A percentile compares a stretch with the other conserved stretches of the same genome.
phyloP scores from a whole-genome alignment of 2,329 filamentous ascomycete species.

The Fusarium domesticum region DNA sequence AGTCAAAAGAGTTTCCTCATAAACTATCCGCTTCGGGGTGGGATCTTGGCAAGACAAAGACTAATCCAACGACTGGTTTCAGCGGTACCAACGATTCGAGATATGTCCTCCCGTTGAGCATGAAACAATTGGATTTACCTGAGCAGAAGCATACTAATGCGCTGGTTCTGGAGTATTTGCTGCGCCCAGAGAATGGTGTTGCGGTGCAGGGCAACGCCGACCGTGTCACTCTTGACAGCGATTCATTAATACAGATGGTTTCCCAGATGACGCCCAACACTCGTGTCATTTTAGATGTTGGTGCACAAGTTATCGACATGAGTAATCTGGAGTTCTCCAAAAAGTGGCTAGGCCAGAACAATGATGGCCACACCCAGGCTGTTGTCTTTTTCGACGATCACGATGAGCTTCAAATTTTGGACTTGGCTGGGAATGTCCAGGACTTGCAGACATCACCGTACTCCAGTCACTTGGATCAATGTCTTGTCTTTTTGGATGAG shows the following conservation, averaged over 20 bases:
- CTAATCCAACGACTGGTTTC: slow-evolving; percentile 59
- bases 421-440: slow-evolving; percentile 45
- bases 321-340: slow-evolving; percentile 53
- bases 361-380: slow-evolving; percentile 12
- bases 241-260: slow-evolving; percentile 44
- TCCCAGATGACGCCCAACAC: slow-evolving; percentile 37
- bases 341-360: slow-evolving; percentile 45
- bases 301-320: slow-evolving; percentile 66
- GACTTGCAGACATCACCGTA: slow-evolving; percentile 58
- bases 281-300: slow-evolving; percentile 66
- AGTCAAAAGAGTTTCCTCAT: slow-evolving; percentile 59
- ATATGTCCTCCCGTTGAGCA: slow-evolving; percentile 53
- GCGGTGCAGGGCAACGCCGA: slow-evolving; percentile 3
- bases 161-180: slow-evolving; percentile 57
- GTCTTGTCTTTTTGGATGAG: slow-evolving; percentile 68
- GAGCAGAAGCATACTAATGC: slow-evolving; percentile 65
- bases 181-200: slow-evolving; percentile 51
- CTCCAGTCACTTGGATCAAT: slow-evolving; percentile 51
- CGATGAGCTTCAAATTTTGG: slow-evolving; percentile 54
- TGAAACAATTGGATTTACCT: slow-evolving; percentile 54
- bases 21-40: slow-evolving; percentile 66
- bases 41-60: slow-evolving; percentile 55
- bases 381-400: slow-evolving; percentile 57
- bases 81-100: slow-evolving; percentile 66
- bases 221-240: slow-evolving; percentile 22